phyloP scores from a whole-genome alignment of 768 basidiomycete species.

The Auricularia cornea region DNA sequence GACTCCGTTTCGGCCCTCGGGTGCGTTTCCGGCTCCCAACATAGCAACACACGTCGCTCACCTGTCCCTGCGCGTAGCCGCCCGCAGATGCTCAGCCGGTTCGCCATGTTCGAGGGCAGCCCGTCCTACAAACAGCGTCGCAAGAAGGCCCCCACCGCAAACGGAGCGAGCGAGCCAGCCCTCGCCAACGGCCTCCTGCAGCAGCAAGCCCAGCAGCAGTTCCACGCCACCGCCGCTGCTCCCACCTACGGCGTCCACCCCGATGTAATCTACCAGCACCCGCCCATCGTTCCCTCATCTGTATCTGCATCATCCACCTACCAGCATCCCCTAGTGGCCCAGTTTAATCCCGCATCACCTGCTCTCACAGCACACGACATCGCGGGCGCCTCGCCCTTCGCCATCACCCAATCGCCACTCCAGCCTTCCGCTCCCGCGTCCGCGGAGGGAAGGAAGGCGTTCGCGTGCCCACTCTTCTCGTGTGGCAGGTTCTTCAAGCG shows the following conservation, averaged over 20 bases:
- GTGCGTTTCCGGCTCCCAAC: neutral
- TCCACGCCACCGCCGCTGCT: constrained; percentile 5
- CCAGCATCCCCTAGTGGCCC: neutral
- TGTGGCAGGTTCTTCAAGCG: constrained; percentile 86
- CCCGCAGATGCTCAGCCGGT: constrained; percentile 48
- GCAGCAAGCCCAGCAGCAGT: constrained; percentile 6
- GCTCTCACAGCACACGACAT: neutral
- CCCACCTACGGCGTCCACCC: neutral
- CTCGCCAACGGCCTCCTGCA: neutral
- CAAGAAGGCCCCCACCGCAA: constrained; percentile 53
- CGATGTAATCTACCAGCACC: neutral
- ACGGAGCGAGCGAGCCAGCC: neutral
- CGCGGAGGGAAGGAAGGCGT: constrained; percentile 30
- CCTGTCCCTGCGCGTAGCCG: neutral
- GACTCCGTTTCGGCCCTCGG: constrained; percentile 10
- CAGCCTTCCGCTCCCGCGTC: constrained; percentile 14
- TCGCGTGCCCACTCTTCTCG: constrained; percentile 74
- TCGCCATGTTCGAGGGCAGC: constrained; percentile 76
- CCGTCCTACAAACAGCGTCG: constrained; percentile 84
- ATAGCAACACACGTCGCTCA: constrained; percentile 1
- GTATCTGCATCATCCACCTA: neutral
- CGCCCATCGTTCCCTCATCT: neutral
- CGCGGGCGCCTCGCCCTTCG: constrained; percentile 2
- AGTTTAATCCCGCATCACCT: constrained; percentile 3
- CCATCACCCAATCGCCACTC: constrained; percentile 9